Base-by-base conservation (phyloP, 2,329 filamentous ascomycete genomes). In the Colletotrichum ledebouriae region DNA sequence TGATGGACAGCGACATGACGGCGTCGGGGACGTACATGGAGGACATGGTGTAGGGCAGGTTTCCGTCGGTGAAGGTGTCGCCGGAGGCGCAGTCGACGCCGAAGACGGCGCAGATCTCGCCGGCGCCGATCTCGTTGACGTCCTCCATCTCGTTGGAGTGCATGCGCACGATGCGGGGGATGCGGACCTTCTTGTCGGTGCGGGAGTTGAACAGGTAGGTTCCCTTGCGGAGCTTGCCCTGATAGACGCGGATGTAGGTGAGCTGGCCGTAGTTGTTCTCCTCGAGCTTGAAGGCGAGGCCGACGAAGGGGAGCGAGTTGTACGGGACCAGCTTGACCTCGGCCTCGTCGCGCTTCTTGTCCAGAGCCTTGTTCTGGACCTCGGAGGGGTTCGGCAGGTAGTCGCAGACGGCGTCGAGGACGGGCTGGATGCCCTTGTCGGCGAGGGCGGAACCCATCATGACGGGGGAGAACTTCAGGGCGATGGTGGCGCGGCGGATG, bases 141-240 rank as follows among this genome's bases (percentile, higher is more conserved):
- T 99, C 96, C 80, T 99, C 96, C 95, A 99, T 97, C 77, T 99
- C 96, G 78, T 98, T 97, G 52, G 94, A 97, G 85, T 99, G 96
- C 96, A 99, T 99, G 71, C 96, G 94, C 71, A 99, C 96, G 75
- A 99, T 98, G 77, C 95, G 92, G 20, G 96, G 96, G 66, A 99
- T 91, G 81, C 97, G 94, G 78, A 99, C 92, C 85, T 95, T 98
- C 87, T 98, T 97, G 80, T 95, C 92, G 72, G 89, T 97, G 74
- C 94, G 90, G 9, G 94, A 94, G 81, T 98, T 99, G 87, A 91
- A 97, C 63, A 99, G 90, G 78, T 94, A 94, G 76, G 91, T 87
- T 57, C 94, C 93, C 86, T 97, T 98, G 78, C 86, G 91, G 69
- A 99, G 84, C 22, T 90, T 90, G 73, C 96, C 96, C 81, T 99